Conservation (phyloP, 2,329 filamentous ascomycete genomes). For the Daldinia sp. region DNA sequence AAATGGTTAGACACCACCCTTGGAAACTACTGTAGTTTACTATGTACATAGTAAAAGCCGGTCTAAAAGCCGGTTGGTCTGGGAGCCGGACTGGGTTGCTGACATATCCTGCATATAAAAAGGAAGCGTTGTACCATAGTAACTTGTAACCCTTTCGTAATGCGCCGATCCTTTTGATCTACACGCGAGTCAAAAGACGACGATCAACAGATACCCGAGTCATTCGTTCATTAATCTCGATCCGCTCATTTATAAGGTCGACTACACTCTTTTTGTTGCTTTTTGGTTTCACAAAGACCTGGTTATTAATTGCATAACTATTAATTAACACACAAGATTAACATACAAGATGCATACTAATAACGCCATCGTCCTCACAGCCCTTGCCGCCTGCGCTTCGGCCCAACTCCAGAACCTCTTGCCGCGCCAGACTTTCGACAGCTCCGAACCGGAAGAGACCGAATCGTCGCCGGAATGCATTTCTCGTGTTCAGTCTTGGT, state of each 20-base stretch:
- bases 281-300: not conserved
- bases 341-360: slow-evolving; percentile 28
- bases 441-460: not conserved
- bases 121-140: too few relatives aligned
- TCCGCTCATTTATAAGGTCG: slow-evolving; percentile 5
- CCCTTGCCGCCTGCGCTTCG: slow-evolving; percentile 20
- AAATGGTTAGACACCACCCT: too few relatives aligned
- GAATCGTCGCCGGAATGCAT: slow-evolving; percentile 17
- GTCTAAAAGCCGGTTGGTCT: too few relatives aligned
- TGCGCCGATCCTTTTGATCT: slow-evolving; percentile 6
- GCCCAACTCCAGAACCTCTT: slow-evolving; percentile 12
- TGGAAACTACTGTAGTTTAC: too few relatives aligned
- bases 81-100: too few relatives aligned
- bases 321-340: too few relatives aligned
- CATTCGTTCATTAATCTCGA: not conserved
- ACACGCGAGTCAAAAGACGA: slow-evolving; percentile 13
- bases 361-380: slow-evolving; percentile 20
- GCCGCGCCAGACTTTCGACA: slow-evolving; percentile 15
- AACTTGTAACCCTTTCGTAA: slow-evolving; percentile 15
- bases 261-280: slow-evolving; percentile 21
- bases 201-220: slow-evolving; percentile 7
- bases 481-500: slow-evolving; percentile 22
- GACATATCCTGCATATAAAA: slow-evolving; percentile 35
- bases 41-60: too few relatives aligned
- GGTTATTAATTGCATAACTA: not conserved